Evolutionary conservation across 78 protist species (phyloP), one percentile per base, ranked within the genome.

Genomic region (Planoprotostelium fungivorum): DNA sequence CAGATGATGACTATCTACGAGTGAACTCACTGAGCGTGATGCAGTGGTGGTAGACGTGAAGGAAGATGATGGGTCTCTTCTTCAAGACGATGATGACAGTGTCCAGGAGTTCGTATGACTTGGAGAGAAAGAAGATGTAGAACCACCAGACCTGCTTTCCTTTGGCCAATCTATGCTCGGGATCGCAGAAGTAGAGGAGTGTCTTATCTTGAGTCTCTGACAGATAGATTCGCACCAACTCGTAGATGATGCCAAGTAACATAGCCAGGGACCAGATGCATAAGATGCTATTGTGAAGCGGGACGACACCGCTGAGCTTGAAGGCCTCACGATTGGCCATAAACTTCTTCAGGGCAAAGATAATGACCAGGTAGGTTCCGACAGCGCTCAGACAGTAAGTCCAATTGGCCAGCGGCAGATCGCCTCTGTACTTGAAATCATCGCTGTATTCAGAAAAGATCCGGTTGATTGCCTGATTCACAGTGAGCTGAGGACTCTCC

Each of bases 11-110:
- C n/a, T n/a, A n/a, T n/a, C 73, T 5, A 51, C 16, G 16, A 51
- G 73, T 5, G 31, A 51, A 93, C 36, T 86, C 38, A 91, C 95
- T 86, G 0, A 93, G 90, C 1, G 89, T 91, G 35, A 93, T 36
- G 31, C 90, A 89, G 89, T 96, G 97, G 86, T 96, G 97, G 85
- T 93, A 96, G 34, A 94, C 94, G 39, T 96, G 96, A n/a, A 94
- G 90, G 39, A 93, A 93, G 28, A 84, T 89, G 38, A 95, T 37
- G 36, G 87, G 88, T 16, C 89, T 88, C 93, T 90, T 89, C 90
- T 88, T 94, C 63, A 96, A 87, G 25, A 94, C 94, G 38, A 93
- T 93, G 38, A 96, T 88, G 28, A 96, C 90, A 23, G 97, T 96
- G 90, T 96, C 97, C 1, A 96, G 86, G 1, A 94, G 90, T 85